Percentiles rank a stretch among this genome's conserved stretches.
Conservation (phyloP, 257 asterid genomes). For the Solanum etuberosum region DNA sequence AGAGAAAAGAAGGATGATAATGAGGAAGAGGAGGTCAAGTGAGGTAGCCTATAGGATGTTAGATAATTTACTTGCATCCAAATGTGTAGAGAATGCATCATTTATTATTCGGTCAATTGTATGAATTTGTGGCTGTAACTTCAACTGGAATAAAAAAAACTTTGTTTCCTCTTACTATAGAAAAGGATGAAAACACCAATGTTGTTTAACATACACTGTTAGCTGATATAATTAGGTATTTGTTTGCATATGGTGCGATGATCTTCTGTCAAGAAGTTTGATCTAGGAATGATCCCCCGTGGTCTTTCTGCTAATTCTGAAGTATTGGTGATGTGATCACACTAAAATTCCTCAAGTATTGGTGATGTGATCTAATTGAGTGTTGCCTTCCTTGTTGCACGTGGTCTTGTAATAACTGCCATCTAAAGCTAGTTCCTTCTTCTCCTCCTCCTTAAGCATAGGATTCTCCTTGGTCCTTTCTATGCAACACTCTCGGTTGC, state of each 20-base stretch:
- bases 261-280: not conserved
- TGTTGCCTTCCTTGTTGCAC: not conserved
- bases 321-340: not conserved
- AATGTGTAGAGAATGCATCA: not conserved
- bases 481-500: not conserved
- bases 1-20: not conserved
- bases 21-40: not conserved
- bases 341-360: not conserved
- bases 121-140: not conserved
- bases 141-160: not conserved
- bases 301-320: not conserved
- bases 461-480: not conserved
- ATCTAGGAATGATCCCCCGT: not conserved
- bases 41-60: not conserved
- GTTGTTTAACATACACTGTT: not conserved
- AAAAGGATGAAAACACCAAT: not conserved
- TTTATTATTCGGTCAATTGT: not conserved
- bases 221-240: not conserved
- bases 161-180: not conserved
- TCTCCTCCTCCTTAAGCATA: not conserved
- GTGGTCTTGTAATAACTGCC: not conserved
- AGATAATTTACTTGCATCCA: not conserved
- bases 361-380: not conserved
- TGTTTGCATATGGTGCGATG: not conserved
- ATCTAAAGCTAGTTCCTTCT: not conserved